phyloP scores from a whole-genome alignment of 1,139 yeast species.

The Candida pseudocylindracea region DNA sequence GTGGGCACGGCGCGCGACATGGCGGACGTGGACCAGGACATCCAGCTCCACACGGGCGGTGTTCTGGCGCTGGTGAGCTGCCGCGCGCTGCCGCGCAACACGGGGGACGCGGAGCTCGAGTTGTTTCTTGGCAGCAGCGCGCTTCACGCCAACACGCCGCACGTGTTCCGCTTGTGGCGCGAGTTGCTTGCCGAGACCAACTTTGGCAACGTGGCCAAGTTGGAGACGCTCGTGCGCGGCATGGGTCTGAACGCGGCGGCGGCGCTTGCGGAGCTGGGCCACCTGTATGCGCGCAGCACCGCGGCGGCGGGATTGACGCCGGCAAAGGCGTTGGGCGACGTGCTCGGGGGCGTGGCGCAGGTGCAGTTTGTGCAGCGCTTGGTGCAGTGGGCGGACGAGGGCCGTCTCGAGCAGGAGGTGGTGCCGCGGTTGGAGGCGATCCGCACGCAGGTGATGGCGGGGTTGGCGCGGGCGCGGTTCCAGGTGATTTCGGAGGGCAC shows the following conservation, averaged over 20 bases:
- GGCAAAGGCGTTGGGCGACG: slow-evolving; percentile 37
- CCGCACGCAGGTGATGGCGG: slow-evolving; percentile 18
- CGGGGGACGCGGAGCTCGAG: slow-evolving; percentile 20
- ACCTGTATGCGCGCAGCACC: slow-evolving; percentile 51
- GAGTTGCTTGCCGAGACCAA: slow-evolving; percentile 52
- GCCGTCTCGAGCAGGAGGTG: slow-evolving; percentile 24
- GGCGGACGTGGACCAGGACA: slow-evolving; percentile 69
- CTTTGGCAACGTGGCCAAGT: slow-evolving; percentile 38
- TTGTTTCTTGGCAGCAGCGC: slow-evolving; percentile 46
- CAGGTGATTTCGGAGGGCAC: slow-evolving; percentile 18
- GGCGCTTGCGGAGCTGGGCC: slow-evolving; percentile 72
- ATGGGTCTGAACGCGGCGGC: slow-evolving; percentile 64
- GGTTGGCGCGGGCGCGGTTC: slow-evolving; percentile 1
- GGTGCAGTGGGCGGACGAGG: slow-evolving; percentile 19
- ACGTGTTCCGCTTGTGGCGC: slow-evolving; percentile 42
- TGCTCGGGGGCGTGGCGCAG: slow-evolving; percentile 53
- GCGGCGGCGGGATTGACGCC: slow-evolving; percentile 46
- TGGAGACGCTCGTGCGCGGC: slow-evolving; percentile 50
- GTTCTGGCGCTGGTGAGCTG: slow-evolving; percentile 35
- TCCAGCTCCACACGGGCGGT: slow-evolving; percentile 75
- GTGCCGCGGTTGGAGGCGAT: slow-evolving; percentile 44
- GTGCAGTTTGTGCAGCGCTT: slow-evolving; percentile 27
- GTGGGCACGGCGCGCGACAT: slow-evolving; percentile 60
- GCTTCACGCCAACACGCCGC: slow-evolving; percentile 36
- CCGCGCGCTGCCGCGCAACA: slow-evolving; percentile 29